Percentiles rank a stretch among this genome's conserved stretches.
Evolutionary conservation across 176 grass and related monocot genomes (phyloP).

Genomic region (Triticum dicoccoides): DNA sequence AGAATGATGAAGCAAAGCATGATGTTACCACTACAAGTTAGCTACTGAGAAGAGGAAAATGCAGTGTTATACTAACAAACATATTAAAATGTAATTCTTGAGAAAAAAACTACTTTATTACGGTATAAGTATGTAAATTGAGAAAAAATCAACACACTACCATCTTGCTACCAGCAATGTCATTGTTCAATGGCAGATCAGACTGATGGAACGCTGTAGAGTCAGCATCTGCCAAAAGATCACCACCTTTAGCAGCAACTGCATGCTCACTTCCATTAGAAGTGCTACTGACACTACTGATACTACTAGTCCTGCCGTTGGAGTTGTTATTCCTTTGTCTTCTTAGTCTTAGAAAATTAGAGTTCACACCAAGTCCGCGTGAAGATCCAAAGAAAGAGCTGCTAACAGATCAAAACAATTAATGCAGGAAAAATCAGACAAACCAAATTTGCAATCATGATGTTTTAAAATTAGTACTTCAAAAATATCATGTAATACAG

Average conservation of each 20-base stretch:
- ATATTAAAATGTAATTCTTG: background rate
- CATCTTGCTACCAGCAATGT: conserved; percentile 53
- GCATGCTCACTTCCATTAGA: conserved; percentile 69
- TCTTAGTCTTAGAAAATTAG: conserved; percentile 66
- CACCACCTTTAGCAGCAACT: conserved; percentile 66
- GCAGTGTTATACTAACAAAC: background rate
- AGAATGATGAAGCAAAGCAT: background rate
- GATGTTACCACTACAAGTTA: background rate
- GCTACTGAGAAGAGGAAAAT: conserved; percentile 2
- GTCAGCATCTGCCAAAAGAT: conserved; percentile 91
- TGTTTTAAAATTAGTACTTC: background rate
- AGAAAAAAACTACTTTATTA: background rate
- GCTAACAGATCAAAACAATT: conserved; percentile 45
- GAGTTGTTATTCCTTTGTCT: conserved; percentile 62
- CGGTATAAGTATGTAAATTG: conserved; percentile 6
- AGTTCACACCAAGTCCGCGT: conserved; percentile 66
- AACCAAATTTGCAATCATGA: background rate
- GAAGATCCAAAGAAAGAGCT: conserved; percentile 65
- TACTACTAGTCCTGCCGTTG: conserved; percentile 73
- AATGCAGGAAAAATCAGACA: conserved; percentile 12
- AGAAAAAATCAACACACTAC: conserved; percentile 34
- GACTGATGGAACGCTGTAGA: conserved; percentile 70
- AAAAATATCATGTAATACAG: conserved; percentile 4
- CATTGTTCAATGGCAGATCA: conserved; percentile 56
- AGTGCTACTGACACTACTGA: conserved; percentile 86